Conservation (phyloP, 2,329 filamentous ascomycete species). For the Talaromyces rugulosus region DNA sequence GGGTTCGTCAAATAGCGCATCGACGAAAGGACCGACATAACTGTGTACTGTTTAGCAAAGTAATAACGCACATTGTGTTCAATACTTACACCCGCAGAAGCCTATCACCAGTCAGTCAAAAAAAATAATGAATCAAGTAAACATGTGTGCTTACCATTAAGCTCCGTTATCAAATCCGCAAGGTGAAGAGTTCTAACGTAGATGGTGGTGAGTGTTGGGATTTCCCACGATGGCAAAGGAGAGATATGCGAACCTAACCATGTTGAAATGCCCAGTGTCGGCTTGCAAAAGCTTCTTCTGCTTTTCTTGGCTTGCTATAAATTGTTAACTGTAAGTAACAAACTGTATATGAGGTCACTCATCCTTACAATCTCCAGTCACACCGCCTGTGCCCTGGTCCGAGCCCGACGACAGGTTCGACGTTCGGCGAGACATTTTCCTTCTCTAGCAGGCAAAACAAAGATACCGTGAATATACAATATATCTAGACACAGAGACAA, state of each 20-base stretch:
- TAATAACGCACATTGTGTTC: not conserved
- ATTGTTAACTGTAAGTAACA: slow-evolving; percentile 13
- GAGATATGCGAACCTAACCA: slow-evolving; percentile 40
- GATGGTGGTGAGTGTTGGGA: not conserved
- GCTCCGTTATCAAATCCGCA: slow-evolving; percentile 48
- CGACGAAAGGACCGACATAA: slow-evolving; percentile 94
- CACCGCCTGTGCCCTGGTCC: slow-evolving; percentile 26
- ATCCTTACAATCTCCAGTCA: slow-evolving; percentile 24
- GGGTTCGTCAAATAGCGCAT: slow-evolving; percentile 81
- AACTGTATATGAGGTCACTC: slow-evolving; percentile 10
- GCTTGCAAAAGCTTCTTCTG: slow-evolving; percentile 46
- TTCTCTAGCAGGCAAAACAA: not conserved
- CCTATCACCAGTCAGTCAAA: slow-evolving; percentile 25
- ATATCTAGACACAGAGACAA: not conserved
- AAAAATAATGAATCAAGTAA: not conserved
- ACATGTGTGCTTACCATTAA: slow-evolving; percentile 38
- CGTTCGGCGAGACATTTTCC: slow-evolving; percentile 37
- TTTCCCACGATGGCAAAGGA: not conserved
- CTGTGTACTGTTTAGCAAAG: slow-evolving; percentile 28
- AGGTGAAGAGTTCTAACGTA: slow-evolving; percentile 43
- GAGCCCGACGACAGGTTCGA: slow-evolving; percentile 26
- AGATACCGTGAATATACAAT: not conserved
- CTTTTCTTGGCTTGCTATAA: slow-evolving; percentile 41
- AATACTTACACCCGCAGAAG: slow-evolving; percentile 44
- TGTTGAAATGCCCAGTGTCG: slow-evolving; percentile 48